Base-by-base conservation (phyloP, 495 filamentous ascomycete genomes). In the Tetracladium setigerum region DNA sequence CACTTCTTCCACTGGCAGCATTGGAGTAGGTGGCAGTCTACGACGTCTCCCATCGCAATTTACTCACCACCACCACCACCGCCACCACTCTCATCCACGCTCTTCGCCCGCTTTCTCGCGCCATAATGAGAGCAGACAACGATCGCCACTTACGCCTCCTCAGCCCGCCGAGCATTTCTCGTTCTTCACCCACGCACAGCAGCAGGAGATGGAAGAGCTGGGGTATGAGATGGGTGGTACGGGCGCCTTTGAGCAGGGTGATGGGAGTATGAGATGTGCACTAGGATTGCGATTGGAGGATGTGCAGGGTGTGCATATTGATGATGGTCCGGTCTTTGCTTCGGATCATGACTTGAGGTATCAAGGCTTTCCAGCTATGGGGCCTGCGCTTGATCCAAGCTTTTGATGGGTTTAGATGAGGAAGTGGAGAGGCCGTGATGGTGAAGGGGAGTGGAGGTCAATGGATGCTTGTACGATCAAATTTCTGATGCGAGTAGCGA, bases 241-340 rank as follows among this genome's bases (percentile, higher is more conserved):
- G 3, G 3, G 22, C 3, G 22, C 3, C 22, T 27, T 27, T 3
- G 22, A 27, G 22, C 22, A 27, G 22, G 22, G 7, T 27, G 22
- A 27, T 27, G 22, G 22, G 3, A 27, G 22, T 27, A 3, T 27
- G 22, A 27, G 7, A 27, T 27, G 22, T 27, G 22, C 3, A 27
- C 7, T 27, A 27, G 22, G 22, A 3, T 7, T 27, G 22, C 22
- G 7, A 27, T 22, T 59, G 22, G 53, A 55, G 30, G 49, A 51
- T 52, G 53, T 56, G 6, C 48, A 56, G 30, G 57, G 57, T 11
- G 53, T 56, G 16, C 51, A 51, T 40, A 41, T 55, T 27, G 48
- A 56, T 17, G 55, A 52, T 24, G 45, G 43, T 5, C 53, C 57
- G 12, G 31, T 56, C 13, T 60, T 58, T 24, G 43, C n/a, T 19